Conservation (phyloP, 495 filamentous ascomycete genomes). For the Usnea hakonensis region DNA sequence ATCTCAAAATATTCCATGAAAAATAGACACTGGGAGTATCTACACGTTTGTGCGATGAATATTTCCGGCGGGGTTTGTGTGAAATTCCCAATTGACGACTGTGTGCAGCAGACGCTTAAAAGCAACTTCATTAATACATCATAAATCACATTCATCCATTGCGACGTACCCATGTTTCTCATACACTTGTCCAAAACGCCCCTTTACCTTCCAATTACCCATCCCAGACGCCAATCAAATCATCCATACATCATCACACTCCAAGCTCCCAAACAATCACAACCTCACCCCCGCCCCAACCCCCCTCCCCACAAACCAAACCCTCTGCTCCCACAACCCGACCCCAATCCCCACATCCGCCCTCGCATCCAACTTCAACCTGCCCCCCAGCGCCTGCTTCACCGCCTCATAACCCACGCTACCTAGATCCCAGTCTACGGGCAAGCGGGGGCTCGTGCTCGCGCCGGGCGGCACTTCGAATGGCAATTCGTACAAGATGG, state of each 20-base stretch:
- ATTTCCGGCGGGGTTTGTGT: neutral
- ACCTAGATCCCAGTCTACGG: constrained; percentile 68
- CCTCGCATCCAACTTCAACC: constrained; percentile 66
- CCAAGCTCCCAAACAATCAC: constrained; percentile 26
- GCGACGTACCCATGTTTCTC: neutral
- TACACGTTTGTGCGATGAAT: neutral
- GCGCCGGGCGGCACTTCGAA: constrained; percentile 72
- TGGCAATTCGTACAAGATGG: constrained; percentile 62
- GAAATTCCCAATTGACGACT: neutral
- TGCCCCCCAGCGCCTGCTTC: constrained; percentile 74
- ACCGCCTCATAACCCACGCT: constrained; percentile 78
- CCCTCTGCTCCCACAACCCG: constrained; percentile 58
- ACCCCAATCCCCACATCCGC: constrained; percentile 64
- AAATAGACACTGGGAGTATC: neutral
- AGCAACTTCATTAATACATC: neutral
- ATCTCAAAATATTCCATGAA: constrained; percentile 22
- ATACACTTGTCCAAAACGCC: neutral
- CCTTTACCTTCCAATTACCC: neutral
- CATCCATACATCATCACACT: neutral
- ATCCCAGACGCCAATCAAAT: neutral
- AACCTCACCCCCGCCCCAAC: constrained; percentile 68
- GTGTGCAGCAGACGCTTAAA: neutral
- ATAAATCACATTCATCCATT: neutral
- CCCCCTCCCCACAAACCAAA: constrained; percentile 63
- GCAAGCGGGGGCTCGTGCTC: constrained; percentile 62